Conservation (phyloP, 2,329 filamentous ascomycete genomes). For the Xylaria sp. region DNA sequence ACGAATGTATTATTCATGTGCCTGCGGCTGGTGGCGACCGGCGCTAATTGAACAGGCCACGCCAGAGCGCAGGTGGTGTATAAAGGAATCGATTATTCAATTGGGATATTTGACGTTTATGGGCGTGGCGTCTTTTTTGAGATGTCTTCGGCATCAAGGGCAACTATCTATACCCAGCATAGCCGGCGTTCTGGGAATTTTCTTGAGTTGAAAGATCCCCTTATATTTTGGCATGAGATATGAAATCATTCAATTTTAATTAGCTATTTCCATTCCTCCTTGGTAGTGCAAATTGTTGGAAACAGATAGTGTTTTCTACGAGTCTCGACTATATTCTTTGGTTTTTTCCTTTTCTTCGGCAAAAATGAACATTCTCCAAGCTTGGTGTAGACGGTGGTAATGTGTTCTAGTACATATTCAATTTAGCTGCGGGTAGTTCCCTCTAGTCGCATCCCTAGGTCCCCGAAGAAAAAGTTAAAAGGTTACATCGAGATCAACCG, state of each 20-base stretch:
- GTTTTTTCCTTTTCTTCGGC: neutral
- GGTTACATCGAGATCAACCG: neutral
- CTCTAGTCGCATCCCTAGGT: neutral
- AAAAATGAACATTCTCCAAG: neutral
- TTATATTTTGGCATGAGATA: constrained; percentile 30
- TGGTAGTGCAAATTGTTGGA: neutral
- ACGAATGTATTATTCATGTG: constrained; percentile 11
- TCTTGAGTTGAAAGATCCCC: constrained; percentile 25
- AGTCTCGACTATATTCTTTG: neutral
- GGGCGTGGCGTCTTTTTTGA: constrained; percentile 13
- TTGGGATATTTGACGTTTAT: constrained; percentile 8
- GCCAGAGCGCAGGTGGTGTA: constrained; percentile 3
- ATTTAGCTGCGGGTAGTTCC: neutral
- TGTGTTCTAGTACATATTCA: neutral
- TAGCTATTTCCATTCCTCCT: neutral
- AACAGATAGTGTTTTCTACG: constrained; percentile 12
- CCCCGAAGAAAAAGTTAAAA: neutral
- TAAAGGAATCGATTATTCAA: neutral
- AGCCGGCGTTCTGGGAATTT: constrained; percentile 33
- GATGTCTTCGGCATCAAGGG: constrained; percentile 29
- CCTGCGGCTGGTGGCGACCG: constrained; percentile 11
- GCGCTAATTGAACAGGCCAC: constrained; percentile 8
- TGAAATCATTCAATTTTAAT: constrained; percentile 9
- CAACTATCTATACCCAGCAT: constrained; percentile 36
- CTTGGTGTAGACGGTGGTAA: neutral